These are phyloP conservation scores for Pseudogymnoascus sp. DNA, from an alignment of 2,329 filamentous ascomycete species.

Conservation along the genomic window DNA sequence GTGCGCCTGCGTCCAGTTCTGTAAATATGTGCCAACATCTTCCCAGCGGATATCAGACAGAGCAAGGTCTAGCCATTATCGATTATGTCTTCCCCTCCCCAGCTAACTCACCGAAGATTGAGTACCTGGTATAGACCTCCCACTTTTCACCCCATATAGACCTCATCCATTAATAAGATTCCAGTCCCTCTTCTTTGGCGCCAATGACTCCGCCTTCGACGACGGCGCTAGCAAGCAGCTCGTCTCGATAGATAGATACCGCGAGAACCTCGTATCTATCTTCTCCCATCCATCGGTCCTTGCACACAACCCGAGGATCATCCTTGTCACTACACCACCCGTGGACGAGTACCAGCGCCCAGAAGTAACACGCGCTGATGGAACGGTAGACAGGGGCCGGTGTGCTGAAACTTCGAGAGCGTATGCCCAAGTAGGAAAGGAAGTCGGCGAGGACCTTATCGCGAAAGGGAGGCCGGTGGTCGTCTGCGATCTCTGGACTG, in stretches of 20 bases:
- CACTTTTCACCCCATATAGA: background rate
- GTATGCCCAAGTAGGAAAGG: conserved; percentile 60
- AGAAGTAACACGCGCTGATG: conserved; percentile 33
- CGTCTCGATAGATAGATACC: conserved; percentile 67
- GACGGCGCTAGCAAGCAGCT: conserved; percentile 61
- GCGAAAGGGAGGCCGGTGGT: conserved; percentile 38
- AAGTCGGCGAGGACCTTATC: conserved; percentile 48
- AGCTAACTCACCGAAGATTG: conserved; percentile 51
- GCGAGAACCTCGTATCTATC: conserved; percentile 64
- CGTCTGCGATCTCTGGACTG: conserved; percentile 73
- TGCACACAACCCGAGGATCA: conserved; percentile 64
- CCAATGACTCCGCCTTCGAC: conserved; percentile 77
- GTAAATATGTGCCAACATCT: conserved; percentile 1
- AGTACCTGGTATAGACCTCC: conserved; percentile 52
- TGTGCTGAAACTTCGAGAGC: conserved; percentile 35
- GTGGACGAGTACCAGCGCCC: conserved; percentile 65
- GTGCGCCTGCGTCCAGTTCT: background rate
- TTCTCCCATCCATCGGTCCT: conserved; percentile 63
- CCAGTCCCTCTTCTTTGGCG: conserved; percentile 65
- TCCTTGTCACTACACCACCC: conserved; percentile 78
- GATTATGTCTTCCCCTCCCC: conserved; percentile 63
- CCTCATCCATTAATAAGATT: conserved; percentile 13
- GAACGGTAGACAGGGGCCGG: conserved; percentile 41
- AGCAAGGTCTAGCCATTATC: conserved; percentile 63
- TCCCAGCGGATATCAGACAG: conserved; percentile 68